A percentile compares a stretch with the other conserved stretches of the same genome.
These are phyloP conservation scores for Aspergillus quadrilineatus DNA, from an alignment of 2,329 filamentous ascomycete species.

Conservation along the genomic window DNA sequence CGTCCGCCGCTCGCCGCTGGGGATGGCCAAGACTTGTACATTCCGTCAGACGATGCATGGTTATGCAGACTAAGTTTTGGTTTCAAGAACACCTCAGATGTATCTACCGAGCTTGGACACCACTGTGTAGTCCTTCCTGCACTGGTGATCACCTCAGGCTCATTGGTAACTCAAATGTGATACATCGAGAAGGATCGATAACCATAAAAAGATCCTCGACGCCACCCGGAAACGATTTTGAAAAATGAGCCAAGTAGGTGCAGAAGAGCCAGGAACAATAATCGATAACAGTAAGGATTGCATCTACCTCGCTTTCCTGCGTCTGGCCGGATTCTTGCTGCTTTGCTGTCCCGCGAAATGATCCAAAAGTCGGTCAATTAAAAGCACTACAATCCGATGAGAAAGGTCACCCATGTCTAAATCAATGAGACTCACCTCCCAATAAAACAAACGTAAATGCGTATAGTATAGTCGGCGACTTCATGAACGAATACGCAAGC, in stretches of 20 bases:
- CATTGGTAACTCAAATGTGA: constrained; percentile 12
- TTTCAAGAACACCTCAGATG: not conserved
- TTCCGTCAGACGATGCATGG: constrained; percentile 2
- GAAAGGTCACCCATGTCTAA: not conserved
- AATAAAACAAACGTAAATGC: constrained; percentile 34
- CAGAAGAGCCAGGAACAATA: not conserved
- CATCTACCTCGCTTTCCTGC: constrained; percentile 23
- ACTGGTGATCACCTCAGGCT: constrained; percentile 1
- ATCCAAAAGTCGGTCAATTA: constrained; percentile 39
- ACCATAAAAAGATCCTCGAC: constrained; percentile 2
- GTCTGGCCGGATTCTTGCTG: constrained; percentile 27
- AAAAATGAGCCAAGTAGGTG: not conserved
- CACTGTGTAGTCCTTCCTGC: constrained; percentile 2
- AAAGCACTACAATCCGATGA: constrained; percentile 28
- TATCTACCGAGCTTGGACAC: constrained; percentile 8
- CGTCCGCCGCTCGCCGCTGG: not conserved
- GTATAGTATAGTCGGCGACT: constrained; percentile 40
- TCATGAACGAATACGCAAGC: constrained; percentile 41
- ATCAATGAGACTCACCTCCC: constrained; percentile 25
- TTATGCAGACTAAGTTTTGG: not conserved
- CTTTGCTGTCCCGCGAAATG: constrained; percentile 20
- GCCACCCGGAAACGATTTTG: constrained; percentile 1
- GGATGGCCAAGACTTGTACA: constrained; percentile 10
- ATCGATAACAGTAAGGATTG: constrained; percentile 12
- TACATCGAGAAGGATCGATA: constrained; percentile 9